Conservation (phyloP, 2,329 filamentous ascomycete genomes). For the Microsporum ferrugineum region DNA sequence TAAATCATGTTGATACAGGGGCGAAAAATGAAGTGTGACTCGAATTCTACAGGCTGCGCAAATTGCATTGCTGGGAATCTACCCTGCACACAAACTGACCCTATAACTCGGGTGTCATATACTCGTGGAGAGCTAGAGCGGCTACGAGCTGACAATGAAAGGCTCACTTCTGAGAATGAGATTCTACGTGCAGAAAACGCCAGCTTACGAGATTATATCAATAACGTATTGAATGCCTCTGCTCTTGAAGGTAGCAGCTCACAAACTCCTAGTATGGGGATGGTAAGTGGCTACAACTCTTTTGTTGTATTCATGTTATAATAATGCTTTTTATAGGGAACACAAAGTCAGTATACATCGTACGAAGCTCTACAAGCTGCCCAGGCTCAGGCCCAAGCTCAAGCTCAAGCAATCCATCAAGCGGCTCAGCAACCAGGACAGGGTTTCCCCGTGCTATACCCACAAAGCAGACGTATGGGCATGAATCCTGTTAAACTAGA, state of each 20-base stretch:
- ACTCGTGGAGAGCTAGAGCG: slow-evolving; percentile 16
- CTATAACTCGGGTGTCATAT: slow-evolving; percentile 15
- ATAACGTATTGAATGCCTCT: not conserved
- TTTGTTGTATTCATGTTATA: not conserved
- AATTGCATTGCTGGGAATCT: slow-evolving; percentile 12
- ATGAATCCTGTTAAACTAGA: not conserved
- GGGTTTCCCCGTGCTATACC: not conserved
- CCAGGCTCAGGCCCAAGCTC: not conserved
- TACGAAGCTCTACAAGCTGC: not conserved
- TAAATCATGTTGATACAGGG: slow-evolving; percentile 8
- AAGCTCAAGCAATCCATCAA: not conserved
- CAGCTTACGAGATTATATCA: not conserved
- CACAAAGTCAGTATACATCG: not conserved
- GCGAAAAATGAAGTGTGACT: slow-evolving; percentile 20
- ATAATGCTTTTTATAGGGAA: not conserved
- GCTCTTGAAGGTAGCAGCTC: not conserved
- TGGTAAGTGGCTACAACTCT: not conserved
- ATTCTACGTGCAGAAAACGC: not conserved
- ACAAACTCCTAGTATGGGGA: not conserved
- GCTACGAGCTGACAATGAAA: slow-evolving; percentile 10
- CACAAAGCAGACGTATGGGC: not conserved
- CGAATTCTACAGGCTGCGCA: slow-evolving; percentile 13
- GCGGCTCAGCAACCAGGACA: not conserved
- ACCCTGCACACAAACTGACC: slow-evolving; percentile 19
- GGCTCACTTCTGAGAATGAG: slow-evolving; percentile 8